These are phyloP conservation scores for Colletotrichum sp. DNA, from an alignment of 2,329 filamentous ascomycete genomes.

Conservation along the genomic window DNA sequence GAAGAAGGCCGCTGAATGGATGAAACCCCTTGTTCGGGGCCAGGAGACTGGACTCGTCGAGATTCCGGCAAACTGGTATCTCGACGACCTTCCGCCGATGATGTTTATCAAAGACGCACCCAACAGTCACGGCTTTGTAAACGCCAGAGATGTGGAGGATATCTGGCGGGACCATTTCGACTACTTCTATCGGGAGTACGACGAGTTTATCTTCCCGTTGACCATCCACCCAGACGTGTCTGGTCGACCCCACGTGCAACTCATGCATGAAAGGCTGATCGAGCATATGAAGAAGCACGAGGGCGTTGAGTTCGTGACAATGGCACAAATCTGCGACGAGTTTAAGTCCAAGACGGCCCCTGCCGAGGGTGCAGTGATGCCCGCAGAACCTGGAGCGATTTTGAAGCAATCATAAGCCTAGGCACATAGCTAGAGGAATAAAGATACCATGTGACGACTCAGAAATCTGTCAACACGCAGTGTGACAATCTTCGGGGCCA, in stretches of 20 bases:
- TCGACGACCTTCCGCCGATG: constrained; percentile 71
- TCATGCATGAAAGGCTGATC: constrained; percentile 76
- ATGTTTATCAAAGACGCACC: constrained; percentile 73
- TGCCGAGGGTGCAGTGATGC: constrained; percentile 64
- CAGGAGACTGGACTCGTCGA: constrained; percentile 68
- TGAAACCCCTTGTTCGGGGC: constrained; percentile 67
- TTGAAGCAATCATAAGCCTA: constrained; percentile 39
- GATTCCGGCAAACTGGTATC: constrained; percentile 70
- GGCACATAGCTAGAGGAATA: neutral
- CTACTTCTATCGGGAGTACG: constrained; percentile 79
- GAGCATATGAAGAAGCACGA: constrained; percentile 69
- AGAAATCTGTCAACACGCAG: neutral
- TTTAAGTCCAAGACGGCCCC: constrained; percentile 71
- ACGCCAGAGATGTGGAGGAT: constrained; percentile 65
- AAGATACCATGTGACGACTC: neutral
- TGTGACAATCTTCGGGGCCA: neutral
- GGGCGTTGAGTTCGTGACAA: constrained; percentile 70
- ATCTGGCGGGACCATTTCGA: constrained; percentile 72
- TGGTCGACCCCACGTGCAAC: constrained; percentile 72
- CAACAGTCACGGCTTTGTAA: constrained; percentile 68
- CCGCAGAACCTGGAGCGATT: constrained; percentile 58
- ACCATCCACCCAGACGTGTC: constrained; percentile 79
- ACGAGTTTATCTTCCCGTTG: constrained; percentile 79
- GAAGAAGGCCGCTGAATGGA: constrained; percentile 67
- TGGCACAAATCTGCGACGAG: constrained; percentile 74